Evolutionary conservation across 176 grass and related monocot species (phyloP).

Genomic region (Ananas comosus): DNA sequence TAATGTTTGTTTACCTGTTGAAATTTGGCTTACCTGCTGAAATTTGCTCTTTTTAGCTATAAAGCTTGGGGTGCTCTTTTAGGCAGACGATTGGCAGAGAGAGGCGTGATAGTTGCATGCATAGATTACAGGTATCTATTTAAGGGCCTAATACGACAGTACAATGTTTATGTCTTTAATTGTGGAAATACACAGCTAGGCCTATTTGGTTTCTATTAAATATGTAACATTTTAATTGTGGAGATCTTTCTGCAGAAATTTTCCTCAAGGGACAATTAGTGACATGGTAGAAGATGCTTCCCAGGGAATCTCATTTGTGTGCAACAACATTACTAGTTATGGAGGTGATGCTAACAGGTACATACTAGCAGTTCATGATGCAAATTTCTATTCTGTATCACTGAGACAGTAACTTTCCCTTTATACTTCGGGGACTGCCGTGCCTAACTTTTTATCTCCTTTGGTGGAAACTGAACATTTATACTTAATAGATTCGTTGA

Average conservation of each 20-base stretch:
- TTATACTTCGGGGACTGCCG: too few relatives aligned
- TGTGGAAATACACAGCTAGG: background rate
- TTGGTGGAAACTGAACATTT: too few relatives aligned
- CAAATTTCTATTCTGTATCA: background rate
- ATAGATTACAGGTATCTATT: conserved; percentile 77
- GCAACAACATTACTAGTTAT: conserved; percentile 69
- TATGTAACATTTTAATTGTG: background rate
- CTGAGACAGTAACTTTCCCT: too few relatives aligned
- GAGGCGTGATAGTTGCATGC: conserved; percentile 84
- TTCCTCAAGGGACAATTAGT: conserved; percentile 88
- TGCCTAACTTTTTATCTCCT: too few relatives aligned
- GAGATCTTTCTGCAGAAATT: conserved; percentile 53
- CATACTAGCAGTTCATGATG: background rate
- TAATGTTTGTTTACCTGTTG: background rate
- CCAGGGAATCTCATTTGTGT: conserved; percentile 76
- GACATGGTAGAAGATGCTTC: conserved; percentile 88
- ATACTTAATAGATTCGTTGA: too few relatives aligned
- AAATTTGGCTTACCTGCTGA: conserved; percentile 5
- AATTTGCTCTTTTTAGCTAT: conserved; percentile 46
- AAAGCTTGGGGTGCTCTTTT: conserved; percentile 98
- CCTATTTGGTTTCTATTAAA: background rate
- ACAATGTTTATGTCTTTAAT: conserved; percentile 5
- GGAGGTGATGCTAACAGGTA: conserved; percentile 89
- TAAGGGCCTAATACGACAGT: conserved; percentile 9
- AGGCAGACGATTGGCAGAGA: conserved; percentile 89